Evolutionary conservation across 257 asterid genomes (phyloP), one percentile per base, ranked within the genome.

Genomic region (Agastache rugosa): DNA sequence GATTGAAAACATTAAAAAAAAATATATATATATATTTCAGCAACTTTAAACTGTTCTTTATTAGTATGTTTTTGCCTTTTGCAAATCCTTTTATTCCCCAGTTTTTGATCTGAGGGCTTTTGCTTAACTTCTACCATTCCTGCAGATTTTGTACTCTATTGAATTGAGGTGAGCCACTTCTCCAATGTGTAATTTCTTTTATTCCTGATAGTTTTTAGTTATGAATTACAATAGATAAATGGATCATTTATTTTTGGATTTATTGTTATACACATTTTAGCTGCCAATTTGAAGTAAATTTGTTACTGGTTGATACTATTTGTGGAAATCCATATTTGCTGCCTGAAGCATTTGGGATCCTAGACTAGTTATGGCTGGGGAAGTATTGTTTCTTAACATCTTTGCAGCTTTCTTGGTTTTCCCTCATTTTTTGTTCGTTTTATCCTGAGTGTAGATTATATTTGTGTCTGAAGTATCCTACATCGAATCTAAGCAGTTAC

Each of bases 111-210:
- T 64, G 89, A 78, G 84, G 51, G 77, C 67, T 77, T 69, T 64
- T 73, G 75, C 67, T n/a, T n/a, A n/a, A n/a, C n/a, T 73, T 81
- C 76, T 58, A 51, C 71, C 56, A 55, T 50, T 76, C 55, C 58
- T 76, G 85, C 82, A 45, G 89, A 85, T 76, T 82, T 74, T 73
- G 76, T 81, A 76, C 69, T 63, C 68, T 56, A 19, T 55, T 23
- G 9, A 44, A 23, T 72, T 69, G 61, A 89, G 87, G 97, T 81
- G 68, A 85, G 88, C 67, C 41, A 69, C 53, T 77, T 56, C 44
- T 77, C 67, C 67, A 79, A 74, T 72, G 35, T 45, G 20, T 71
- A 34, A 63, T 78, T 48, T 63, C 31, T 55, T 59, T 59, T 54
- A 44, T 74, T 34, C 60, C 20, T 67, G 70, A 44, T 53, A 72